phyloP scores from a whole-genome alignment of 257 asterid species.

The Petrea volubilis region DNA sequence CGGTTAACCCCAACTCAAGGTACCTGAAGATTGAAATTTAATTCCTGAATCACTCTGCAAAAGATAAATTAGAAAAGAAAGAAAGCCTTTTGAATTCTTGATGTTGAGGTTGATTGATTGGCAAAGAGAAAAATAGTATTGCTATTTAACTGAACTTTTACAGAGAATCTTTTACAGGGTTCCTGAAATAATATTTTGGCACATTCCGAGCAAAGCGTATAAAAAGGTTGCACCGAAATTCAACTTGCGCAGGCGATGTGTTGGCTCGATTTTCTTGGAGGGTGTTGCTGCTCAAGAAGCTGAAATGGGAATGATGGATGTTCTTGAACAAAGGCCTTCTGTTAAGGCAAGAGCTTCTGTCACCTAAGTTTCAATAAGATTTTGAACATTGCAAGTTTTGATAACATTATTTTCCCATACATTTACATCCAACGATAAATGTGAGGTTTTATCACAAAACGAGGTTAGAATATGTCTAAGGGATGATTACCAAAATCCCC shows the following conservation, averaged over 20 bases:
- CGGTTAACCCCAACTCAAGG: slow-evolving; percentile 75
- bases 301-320: slow-evolving; percentile 88
- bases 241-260: slow-evolving; percentile 33
- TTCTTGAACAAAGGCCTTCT: slow-evolving; percentile 63
- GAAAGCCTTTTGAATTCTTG: too few species aligned
- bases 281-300: slow-evolving; percentile 77
- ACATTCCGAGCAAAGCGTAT: slow-evolving; percentile 71
- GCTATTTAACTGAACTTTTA: not conserved
- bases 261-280: slow-evolving; percentile 84
- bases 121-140: too few species aligned
- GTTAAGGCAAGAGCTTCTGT: slow-evolving; percentile 52
- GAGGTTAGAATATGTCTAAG: too few species aligned
- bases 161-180: slow-evolving; percentile 42
- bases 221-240: slow-evolving; percentile 47
- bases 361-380: not conserved
- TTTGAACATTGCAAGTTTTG: too few species aligned
- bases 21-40: slow-evolving; percentile 20
- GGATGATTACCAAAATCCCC: too few species aligned
- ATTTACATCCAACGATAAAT: too few species aligned
- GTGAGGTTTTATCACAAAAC: too few species aligned
- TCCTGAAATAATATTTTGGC: slow-evolving; percentile 92
- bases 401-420: too few species aligned
- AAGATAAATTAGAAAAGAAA: too few species aligned
- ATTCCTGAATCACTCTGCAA: not conserved
- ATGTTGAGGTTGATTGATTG: too few species aligned